These are phyloP conservation scores for Candida dubliniensis DNA, from an alignment of 1,139 yeast genomes.

Conservation along the genomic window DNA sequence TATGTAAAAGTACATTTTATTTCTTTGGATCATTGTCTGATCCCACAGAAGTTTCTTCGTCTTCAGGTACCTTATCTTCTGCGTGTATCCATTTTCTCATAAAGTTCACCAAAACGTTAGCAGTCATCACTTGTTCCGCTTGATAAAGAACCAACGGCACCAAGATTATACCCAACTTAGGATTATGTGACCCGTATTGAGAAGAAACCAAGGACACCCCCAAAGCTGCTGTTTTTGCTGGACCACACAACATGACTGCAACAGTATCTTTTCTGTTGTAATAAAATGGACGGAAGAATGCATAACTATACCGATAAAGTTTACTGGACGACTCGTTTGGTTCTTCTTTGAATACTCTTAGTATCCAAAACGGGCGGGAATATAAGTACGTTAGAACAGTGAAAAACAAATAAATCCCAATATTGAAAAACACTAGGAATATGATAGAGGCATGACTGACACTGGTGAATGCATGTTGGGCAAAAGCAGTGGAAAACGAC, in stretches of 20 bases:
- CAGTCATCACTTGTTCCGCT: conserved; percentile 80
- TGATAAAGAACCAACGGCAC: conserved; percentile 85
- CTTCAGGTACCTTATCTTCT: conserved; percentile 26
- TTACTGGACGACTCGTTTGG: conserved; percentile 48
- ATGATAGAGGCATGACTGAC: conserved; percentile 71
- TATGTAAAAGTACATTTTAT: neutral
- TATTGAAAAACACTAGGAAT: conserved; percentile 75
- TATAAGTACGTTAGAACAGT: conserved; percentile 57
- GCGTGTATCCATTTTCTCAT: conserved; percentile 67
- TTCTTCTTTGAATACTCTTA: conserved; percentile 38
- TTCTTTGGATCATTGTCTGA: neutral
- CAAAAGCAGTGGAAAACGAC: conserved; percentile 86
- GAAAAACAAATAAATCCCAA: conserved; percentile 75
- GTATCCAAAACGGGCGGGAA: conserved; percentile 62
- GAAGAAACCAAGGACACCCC: conserved; percentile 82
- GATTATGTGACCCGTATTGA: conserved; percentile 68
- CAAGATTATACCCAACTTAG: conserved; percentile 65
- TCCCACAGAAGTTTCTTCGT: conserved; percentile 13
- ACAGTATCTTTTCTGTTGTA: conserved; percentile 72
- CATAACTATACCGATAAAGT: conserved; percentile 41
- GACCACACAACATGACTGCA: conserved; percentile 82
- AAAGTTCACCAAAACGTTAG: conserved; percentile 64
- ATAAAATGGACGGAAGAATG: conserved; percentile 61
- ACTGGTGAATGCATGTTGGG: conserved; percentile 71
- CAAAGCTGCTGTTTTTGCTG: conserved; percentile 89